phyloP scores from a whole-genome alignment of 163 green algal genomes.

The Chlorella variabilis region DNA sequence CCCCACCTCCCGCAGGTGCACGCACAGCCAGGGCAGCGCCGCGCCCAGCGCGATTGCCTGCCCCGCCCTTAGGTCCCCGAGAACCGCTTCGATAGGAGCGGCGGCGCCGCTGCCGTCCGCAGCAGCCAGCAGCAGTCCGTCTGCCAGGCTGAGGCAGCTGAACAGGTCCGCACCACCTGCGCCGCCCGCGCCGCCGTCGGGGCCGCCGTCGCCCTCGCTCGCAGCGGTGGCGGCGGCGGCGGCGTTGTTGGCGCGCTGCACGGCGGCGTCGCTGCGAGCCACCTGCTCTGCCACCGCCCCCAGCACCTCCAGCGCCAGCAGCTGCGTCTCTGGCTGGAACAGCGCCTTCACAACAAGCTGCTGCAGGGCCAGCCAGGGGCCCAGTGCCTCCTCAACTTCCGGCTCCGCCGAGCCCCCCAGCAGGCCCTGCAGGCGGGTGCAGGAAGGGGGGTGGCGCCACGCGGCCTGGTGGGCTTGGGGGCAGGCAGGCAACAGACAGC shows the following conservation, averaged over 20 bases:
- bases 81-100: constrained; percentile 57
- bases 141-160: constrained; percentile 33
- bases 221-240: neutral
- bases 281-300: constrained; percentile 57
- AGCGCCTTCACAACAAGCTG: constrained; percentile 87
- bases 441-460: neutral
- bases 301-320: constrained; percentile 58
- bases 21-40: constrained; percentile 76
- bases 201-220: neutral
- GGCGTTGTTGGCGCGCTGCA: neutral
- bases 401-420: constrained; percentile 18
- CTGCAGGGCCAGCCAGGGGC: constrained; percentile 68
- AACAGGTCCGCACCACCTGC: constrained; percentile 6
- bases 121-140: constrained; percentile 39
- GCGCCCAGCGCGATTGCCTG: constrained; percentile 72
- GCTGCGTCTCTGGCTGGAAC: constrained; percentile 69
- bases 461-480: too few species aligned
- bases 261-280: constrained; percentile 7
- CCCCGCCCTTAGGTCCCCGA: constrained; percentile 68
- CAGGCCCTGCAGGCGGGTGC: constrained; percentile 29
- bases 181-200: neutral
- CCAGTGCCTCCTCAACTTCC: constrained; percentile 16
- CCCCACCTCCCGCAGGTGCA: constrained; percentile 52
- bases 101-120: neutral
- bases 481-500: too few species aligned